Percentiles rank a stretch among this genome's conserved stretches.
Conservation (phyloP, 805 yeast species). For the Metschnikowia proteae region DNA sequence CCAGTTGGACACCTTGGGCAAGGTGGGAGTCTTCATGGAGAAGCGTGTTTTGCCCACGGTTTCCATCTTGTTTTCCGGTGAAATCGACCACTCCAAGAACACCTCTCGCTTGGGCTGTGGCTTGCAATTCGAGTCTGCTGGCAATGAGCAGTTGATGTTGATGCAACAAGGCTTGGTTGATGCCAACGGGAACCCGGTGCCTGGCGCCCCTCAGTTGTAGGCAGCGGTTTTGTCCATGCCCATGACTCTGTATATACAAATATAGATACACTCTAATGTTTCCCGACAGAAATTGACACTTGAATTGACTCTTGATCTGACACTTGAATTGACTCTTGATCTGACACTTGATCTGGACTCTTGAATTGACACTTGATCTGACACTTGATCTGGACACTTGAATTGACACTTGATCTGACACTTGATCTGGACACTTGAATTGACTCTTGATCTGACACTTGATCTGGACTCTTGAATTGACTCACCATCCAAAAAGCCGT, state of each 20-base stretch:
- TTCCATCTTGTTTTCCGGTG: slow-evolving; percentile 84
- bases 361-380: too few species aligned
- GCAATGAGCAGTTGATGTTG: slow-evolving; percentile 87
- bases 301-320: too few species aligned
- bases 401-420: too few species aligned
- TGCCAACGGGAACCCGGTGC: slow-evolving; percentile 81
- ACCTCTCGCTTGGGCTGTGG: slow-evolving; percentile 88
- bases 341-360: too few species aligned
- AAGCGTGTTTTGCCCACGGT: slow-evolving; percentile 90
- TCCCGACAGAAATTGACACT: too few species aligned
- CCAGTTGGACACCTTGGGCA: slow-evolving; percentile 86
- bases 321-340: too few species aligned
- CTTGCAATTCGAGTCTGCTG: slow-evolving; percentile 92
- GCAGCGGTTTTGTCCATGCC: not conserved
- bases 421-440: too few species aligned
- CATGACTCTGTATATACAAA: slow-evolving; percentile 16
- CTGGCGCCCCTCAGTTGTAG: slow-evolving; percentile 64
- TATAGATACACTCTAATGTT: not conserved
- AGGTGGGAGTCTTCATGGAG: slow-evolving; percentile 86
- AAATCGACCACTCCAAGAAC: slow-evolving; percentile 74
- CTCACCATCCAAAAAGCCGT: slow-evolving; percentile 41
- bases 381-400: too few species aligned
- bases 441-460: too few species aligned
- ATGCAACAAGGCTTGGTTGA: slow-evolving; percentile 85
- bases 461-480: too few species aligned